A percentile compares a stretch with the other conserved stretches of the same genome.
Evolutionary conservation across 2,329 filamentous ascomycete species (phyloP).

Genomic region (Paecilomyces sp.): DNA sequence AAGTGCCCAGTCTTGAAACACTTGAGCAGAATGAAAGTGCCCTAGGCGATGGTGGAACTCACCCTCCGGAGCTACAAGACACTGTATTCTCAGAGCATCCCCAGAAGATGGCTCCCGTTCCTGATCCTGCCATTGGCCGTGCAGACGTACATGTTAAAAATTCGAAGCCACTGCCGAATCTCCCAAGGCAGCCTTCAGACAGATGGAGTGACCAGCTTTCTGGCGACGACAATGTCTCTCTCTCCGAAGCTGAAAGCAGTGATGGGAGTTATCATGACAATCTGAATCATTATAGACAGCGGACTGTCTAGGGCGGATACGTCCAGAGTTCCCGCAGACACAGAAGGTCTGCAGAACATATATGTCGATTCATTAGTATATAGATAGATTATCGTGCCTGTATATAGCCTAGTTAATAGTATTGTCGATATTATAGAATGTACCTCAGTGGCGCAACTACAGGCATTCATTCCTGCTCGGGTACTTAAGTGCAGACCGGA

Average conservation of each 20-base stretch:
- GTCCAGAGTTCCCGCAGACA: neutral
- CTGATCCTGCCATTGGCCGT: neutral
- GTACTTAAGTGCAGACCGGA: too few species aligned
- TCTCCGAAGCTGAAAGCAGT: conserved; percentile 16
- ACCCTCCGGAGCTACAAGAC: neutral
- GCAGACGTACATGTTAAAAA: neutral
- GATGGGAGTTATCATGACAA: neutral
- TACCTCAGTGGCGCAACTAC: neutral
- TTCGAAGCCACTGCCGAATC: conserved; percentile 2
- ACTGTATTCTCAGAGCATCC: neutral
- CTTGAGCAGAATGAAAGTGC: neutral
- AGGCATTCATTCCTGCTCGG: neutral
- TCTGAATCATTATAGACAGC: neutral
- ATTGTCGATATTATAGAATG: neutral
- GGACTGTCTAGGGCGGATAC: neutral
- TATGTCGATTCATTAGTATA: neutral
- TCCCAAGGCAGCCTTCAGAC: conserved; percentile 44
- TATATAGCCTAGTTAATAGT: neutral
- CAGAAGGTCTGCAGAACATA: neutral
- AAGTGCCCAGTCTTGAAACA: neutral
- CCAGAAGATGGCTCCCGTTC: neutral
- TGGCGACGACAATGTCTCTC: conserved; percentile 40
- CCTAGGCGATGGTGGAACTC: neutral
- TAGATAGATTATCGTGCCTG: neutral
- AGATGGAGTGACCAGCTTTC: conserved; percentile 63